Conservation (phyloP, 2,329 filamentous ascomycete genomes). For the Trichoderma simmonsii region DNA sequence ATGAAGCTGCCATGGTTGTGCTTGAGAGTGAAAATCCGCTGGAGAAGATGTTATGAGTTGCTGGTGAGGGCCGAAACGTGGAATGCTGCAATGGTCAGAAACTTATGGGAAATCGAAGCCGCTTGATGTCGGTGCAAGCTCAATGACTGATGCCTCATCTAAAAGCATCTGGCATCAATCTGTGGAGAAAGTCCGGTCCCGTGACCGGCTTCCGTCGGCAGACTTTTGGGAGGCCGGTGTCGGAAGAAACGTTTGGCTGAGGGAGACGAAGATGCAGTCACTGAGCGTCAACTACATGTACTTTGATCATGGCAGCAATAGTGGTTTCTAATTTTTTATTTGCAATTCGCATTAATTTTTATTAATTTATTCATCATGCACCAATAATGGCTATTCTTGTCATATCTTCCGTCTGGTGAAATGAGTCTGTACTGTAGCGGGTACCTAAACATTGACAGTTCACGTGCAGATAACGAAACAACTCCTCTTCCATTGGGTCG, state of each 20-base stretch:
- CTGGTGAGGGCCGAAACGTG: not conserved
- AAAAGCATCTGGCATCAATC: not conserved
- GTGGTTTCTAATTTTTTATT: not conserved
- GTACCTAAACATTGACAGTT: not conserved
- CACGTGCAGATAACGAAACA: not conserved
- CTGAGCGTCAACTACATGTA: not conserved
- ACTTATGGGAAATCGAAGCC: not conserved
- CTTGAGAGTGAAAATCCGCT: not conserved
- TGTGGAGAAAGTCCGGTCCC: slow-evolving; percentile 11
- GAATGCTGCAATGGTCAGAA: not conserved
- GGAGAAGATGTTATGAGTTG: not conserved
- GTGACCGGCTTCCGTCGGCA: slow-evolving; percentile 18
- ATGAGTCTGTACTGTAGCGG: not conserved
- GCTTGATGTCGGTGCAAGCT: slow-evolving; percentile 10
- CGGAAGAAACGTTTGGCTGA: not conserved
- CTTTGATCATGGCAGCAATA: not conserved
- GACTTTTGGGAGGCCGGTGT: not conserved
- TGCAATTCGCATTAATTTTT: not conserved
- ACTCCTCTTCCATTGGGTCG: not conserved
- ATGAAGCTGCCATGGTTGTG: slow-evolving; percentile 27
- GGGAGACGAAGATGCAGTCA: not conserved
- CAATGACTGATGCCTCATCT: not conserved
- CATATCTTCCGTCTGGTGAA: not conserved
- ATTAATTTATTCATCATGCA: no score
- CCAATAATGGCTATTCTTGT: not conserved